A percentile compares a stretch with the other conserved stretches of the same genome.
Conservation (phyloP, 2,329 filamentous ascomycete species). For the Neospermospora avenae region DNA sequence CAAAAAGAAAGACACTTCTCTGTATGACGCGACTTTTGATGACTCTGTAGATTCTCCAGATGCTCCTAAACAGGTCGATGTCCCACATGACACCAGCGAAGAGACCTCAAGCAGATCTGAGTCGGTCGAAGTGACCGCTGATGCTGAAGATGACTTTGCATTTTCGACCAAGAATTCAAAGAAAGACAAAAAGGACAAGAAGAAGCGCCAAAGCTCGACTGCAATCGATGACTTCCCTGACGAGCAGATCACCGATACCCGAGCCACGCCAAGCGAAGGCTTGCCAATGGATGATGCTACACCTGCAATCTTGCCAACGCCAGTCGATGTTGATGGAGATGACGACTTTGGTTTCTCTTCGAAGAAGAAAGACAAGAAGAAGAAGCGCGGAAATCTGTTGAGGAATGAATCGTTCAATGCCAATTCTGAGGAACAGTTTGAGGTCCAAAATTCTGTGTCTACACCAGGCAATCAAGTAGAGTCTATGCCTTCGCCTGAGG, state of each 20-base stretch:
- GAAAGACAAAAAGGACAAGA: slow-evolving; percentile 39
- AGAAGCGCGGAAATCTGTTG: slow-evolving; percentile 14
- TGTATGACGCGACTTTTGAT: slow-evolving; percentile 4
- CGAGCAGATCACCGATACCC: background rate
- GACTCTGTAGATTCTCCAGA: background rate
- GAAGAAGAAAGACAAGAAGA: slow-evolving; percentile 18
- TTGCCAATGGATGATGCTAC: background rate
- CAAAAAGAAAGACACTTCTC: slow-evolving; percentile 17
- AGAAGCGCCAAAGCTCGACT: slow-evolving; percentile 16
- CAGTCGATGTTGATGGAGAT: slow-evolving; percentile 2
- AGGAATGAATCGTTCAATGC: slow-evolving; percentile 11
- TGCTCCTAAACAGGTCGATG: slow-evolving; percentile 3
- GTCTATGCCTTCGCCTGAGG: background rate
- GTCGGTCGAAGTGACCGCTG: slow-evolving; percentile 1
- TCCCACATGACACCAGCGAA: background rate
- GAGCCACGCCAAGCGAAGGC: background rate
- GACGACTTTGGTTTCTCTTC: slow-evolving; percentile 20
- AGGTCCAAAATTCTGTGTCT: background rate
- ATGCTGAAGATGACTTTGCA: slow-evolving; percentile 11
- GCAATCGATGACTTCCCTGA: background rate
- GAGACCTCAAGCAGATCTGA: background rate
- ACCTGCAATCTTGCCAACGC: background rate
- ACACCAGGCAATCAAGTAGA: background rate
- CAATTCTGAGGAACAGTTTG: slow-evolving; percentile 4
- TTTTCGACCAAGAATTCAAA: slow-evolving; percentile 36